phyloP scores from a whole-genome alignment of 495 filamentous ascomycete genomes.

The Daldinia childiae region DNA sequence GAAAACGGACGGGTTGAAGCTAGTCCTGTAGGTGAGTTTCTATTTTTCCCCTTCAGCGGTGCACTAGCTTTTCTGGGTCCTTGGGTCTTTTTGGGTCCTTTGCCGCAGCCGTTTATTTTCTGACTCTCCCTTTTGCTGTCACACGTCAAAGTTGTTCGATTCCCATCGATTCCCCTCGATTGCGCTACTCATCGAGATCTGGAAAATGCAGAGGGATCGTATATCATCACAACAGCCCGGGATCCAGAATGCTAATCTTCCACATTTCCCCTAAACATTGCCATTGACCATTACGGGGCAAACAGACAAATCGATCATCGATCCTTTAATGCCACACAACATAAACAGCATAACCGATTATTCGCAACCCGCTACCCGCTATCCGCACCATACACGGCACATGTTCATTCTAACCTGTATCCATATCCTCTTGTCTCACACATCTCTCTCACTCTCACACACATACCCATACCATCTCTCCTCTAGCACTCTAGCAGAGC shows the following conservation, averaged over 20 bases:
- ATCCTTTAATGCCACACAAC: conserved; percentile 34
- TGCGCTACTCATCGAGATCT: conserved; percentile 46
- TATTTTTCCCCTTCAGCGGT: conserved; percentile 29
- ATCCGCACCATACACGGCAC: conserved; percentile 13
- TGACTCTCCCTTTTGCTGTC: conserved; percentile 34
- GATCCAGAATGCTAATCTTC: conserved; percentile 46
- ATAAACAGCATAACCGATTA: conserved; percentile 33
- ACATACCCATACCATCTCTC: neutral
- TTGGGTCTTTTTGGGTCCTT: conserved; percentile 31
- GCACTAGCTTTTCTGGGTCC: conserved; percentile 40
- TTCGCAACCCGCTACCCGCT: conserved; percentile 7
- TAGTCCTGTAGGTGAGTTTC: conserved; percentile 40
- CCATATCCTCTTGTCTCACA: conserved; percentile 12
- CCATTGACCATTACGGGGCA: conserved; percentile 46
- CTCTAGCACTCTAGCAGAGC: neutral
- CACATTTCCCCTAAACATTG: conserved; percentile 47
- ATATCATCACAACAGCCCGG: conserved; percentile 41
- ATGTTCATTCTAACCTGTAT: conserved; percentile 12
- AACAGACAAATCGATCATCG: conserved; percentile 42
- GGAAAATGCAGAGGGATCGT: conserved; percentile 45
- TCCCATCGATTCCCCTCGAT: conserved; percentile 27
- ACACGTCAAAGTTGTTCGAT: conserved; percentile 44
- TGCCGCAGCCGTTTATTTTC: conserved; percentile 31
- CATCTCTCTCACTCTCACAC: neutral
- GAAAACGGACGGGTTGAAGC: conserved; percentile 25